phyloP scores from a whole-genome alignment of 306 rosid genomes.

The Vigna nakashimae region DNA sequence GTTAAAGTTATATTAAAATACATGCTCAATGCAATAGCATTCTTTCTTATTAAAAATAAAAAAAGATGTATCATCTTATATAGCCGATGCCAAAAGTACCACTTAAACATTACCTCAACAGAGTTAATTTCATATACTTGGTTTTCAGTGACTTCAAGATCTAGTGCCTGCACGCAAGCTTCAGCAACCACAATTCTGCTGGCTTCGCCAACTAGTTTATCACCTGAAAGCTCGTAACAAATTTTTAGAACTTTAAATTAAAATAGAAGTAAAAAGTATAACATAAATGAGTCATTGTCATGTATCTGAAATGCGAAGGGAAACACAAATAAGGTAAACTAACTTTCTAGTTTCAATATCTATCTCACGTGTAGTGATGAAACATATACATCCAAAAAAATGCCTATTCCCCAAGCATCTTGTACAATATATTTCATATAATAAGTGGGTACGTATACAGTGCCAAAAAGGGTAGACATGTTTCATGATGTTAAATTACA shows the following conservation, averaged over 20 bases:
- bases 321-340: slow-evolving; percentile 18
- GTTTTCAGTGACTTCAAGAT: slow-evolving; percentile 84
- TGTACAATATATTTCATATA: background rate
- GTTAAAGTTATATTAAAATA: too few relatives aligned
- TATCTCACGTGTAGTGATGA: background rate
- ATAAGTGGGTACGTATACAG: too few relatives aligned
- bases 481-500: background rate
- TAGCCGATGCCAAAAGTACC: slow-evolving; percentile 20
- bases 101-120: slow-evolving; percentile 68
- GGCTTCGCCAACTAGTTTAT: slow-evolving; percentile 90
- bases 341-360: background rate
- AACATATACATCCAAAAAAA: slow-evolving; percentile 17
- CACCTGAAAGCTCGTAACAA: slow-evolving; percentile 63
- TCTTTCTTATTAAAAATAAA: too few relatives aligned
- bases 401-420: background rate
- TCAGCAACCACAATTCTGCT: slow-evolving; percentile 95
- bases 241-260: slow-evolving; percentile 22
- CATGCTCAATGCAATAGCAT: too few relatives aligned
- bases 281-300: background rate
- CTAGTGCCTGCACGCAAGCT: slow-evolving; percentile 92
- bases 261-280: slow-evolving; percentile 1
- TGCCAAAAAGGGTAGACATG: background rate
- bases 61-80: background rate
- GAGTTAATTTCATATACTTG: slow-evolving; percentile 79
- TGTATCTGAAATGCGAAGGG: slow-evolving; percentile 4